These are phyloP conservation scores for Spathaspora passalidarum DNA, from an alignment of 805 yeast genomes.

Conservation along the genomic window DNA sequence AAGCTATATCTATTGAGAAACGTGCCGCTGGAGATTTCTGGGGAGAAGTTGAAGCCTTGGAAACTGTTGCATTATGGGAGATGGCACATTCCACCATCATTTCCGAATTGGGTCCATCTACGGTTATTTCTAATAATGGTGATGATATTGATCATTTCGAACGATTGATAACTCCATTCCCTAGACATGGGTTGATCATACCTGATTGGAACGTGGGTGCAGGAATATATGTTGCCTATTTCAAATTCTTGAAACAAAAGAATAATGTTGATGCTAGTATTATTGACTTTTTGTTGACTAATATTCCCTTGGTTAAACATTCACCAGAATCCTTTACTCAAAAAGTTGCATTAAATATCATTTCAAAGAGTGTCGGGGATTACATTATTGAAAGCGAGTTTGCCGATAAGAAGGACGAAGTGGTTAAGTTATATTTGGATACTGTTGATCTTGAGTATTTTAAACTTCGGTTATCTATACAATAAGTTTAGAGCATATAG, in stretches of 20 bases:
- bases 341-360: constrained; percentile 51
- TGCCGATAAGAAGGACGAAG: not conserved
- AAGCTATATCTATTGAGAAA: constrained; percentile 59
- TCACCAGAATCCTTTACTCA: constrained; percentile 23
- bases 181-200: constrained; percentile 34
- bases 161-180: constrained; percentile 42
- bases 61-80: constrained; percentile 56
- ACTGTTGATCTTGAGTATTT: constrained; percentile 37
- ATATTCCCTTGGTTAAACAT: constrained; percentile 40
- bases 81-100: constrained; percentile 64
- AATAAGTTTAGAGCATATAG: not conserved
- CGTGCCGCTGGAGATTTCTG: constrained; percentile 49
- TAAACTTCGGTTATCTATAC: constrained; percentile 10
- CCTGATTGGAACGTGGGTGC: constrained; percentile 57
- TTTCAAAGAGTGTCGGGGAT: constrained; percentile 48
- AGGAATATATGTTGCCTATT: constrained; percentile 52
- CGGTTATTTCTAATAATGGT: constrained; percentile 50
- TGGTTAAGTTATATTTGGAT: constrained; percentile 3
- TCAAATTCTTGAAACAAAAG: constrained; percentile 23
- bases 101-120: constrained; percentile 65
- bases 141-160: constrained; percentile 34
- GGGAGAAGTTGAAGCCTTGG: constrained; percentile 57
- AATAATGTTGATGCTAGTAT: constrained; percentile 9
- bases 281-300: constrained; percentile 42
- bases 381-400: constrained; percentile 28